Conservation (phyloP, 805 yeast species). For the Cyberlindnera nakhonratchasimensis region DNA sequence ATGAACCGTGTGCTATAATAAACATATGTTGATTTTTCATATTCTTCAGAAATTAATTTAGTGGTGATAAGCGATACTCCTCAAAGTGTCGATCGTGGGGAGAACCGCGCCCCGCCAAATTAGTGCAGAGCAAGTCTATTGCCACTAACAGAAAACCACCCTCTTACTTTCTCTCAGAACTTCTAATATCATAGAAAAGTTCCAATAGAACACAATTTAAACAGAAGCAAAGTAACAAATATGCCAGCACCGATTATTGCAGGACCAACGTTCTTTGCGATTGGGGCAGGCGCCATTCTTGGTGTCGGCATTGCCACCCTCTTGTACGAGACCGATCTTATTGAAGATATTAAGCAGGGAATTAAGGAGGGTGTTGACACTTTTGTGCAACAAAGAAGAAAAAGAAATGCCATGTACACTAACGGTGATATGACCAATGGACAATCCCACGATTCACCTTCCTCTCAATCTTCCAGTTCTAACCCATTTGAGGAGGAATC, state of each 20-base stretch:
- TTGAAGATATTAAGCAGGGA: constrained; percentile 9
- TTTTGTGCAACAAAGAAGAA: constrained; percentile 3
- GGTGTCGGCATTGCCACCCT: constrained; percentile 12
- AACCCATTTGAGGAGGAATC: constrained; percentile 4
- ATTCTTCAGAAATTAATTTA: not conserved
- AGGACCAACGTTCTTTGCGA: constrained; percentile 8
- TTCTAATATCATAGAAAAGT: no score
- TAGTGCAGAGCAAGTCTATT: not conserved
- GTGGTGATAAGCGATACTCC: no score
- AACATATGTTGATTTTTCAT: not conserved
- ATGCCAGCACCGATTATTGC: constrained; percentile 8
- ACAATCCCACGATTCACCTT: not conserved
- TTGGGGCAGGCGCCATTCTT: constrained; percentile 10
- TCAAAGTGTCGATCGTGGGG: no score
- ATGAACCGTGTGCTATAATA: constrained; percentile 11
- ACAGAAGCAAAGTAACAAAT: not conserved
- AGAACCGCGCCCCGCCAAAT: not conserved
- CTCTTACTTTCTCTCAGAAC: not conserved
- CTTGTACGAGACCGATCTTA: constrained; percentile 10
- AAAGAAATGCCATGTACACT: not conserved
- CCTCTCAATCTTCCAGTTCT: not conserved
- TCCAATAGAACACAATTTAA: no score
- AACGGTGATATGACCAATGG: no score
- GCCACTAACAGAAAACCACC: not conserved
- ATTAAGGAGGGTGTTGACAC: constrained; percentile 7